Evolutionary conservation across 2,329 filamentous ascomycete genomes (phyloP), one percentile per base, ranked within the genome.

Genomic region (Beauveria medogensis): DNA sequence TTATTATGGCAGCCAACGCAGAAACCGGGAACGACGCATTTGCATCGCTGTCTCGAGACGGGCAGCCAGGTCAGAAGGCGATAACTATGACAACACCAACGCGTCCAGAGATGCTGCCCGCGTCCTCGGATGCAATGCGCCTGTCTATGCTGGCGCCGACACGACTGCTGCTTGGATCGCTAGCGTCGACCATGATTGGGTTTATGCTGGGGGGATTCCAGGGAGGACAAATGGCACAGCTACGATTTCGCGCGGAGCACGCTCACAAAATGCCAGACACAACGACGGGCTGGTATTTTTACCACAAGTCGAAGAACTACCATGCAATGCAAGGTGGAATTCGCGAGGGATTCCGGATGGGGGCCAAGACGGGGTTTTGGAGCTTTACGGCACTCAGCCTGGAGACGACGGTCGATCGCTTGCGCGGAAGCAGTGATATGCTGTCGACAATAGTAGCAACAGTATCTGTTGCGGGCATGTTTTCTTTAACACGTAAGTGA

Each of bases 241-340:
- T 96, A 62, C 88, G 89, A 44, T 99, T 97, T 77, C 88, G 93
- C 60, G 94, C 94, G 63, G 94, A 99, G 75, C 96, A 99, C 71
- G 92, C 94, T 1, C 94, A 99, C 79, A 90, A 93, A 66, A 85
- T 97, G 64, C 94, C 94, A 22, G 86, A 84, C 3, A 87, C 87
- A 1, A 87, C 90, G 28, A 85, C 87, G 2, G 93, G 92, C 20
- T 99, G 94, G 94, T 99, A 93, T 72, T 83, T 97, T n/a, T 99
- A 99, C 74, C 93, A 97, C 79, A 97, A 97, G 76, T 91, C 86
- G 71, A 97, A 97, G 75, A 97, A 96, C 75, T 97, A 99, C 77
- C 86, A 91, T 68, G 83, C 89, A 56, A 87, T 90, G 68, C 82
- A 89, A 24, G 90, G 89, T 6, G 93, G 89, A 0, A 77, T 95